Evolutionary conservation across 352 stramenopile species (phyloP), one percentile per base, ranked within the genome.

Genomic region (Pythium monospermum): DNA sequence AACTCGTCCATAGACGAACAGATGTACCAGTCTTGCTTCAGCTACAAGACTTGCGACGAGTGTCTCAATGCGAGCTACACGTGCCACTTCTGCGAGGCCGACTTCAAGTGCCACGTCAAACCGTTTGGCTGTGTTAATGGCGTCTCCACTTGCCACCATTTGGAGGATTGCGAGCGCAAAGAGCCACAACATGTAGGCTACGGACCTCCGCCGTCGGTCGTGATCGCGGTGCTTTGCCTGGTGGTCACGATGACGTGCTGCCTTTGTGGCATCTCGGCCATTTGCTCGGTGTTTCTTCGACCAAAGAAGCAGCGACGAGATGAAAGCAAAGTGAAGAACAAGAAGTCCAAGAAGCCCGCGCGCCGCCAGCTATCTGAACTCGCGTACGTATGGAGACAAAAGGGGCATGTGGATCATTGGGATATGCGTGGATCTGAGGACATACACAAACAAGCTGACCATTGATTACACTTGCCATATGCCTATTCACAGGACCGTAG

Each of bases 211-310:
- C 71, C 76, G 15, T 87, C 80, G 0, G 83, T 94, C 15, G 83
- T 94, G 7, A 85, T 94, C 43, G 80, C 78, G 3, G 83, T 94
- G 54, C 64, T 94, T 19, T 90, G 76, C 47, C 61, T 94, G 1
- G 71, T 94, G 38, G 74, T 87, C 26, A 90, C 76, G 53, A 49
- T 91, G n/a, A 84, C 79, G 21, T 91, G 80, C 71, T 94, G 83
- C 57, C 64, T 83, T 19, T 91, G 81, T 50, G 81, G 81, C 49
- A 66, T 90, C 13, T 85, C 69, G 16, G 69, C 81, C 27, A 88
- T 91, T 55, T 91, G 75, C 51, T 85, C 81, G 12, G 73, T 88
- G 15, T 91, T 88, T 43, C 68, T 78, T 1, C 58, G 11, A 42
- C 64, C 18, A 48, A 57, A 40, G 31, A 56, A 19, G 49, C 51